Base-by-base conservation (phyloP, 345 rosid species). In the Cochlearia excelsa region DNA sequence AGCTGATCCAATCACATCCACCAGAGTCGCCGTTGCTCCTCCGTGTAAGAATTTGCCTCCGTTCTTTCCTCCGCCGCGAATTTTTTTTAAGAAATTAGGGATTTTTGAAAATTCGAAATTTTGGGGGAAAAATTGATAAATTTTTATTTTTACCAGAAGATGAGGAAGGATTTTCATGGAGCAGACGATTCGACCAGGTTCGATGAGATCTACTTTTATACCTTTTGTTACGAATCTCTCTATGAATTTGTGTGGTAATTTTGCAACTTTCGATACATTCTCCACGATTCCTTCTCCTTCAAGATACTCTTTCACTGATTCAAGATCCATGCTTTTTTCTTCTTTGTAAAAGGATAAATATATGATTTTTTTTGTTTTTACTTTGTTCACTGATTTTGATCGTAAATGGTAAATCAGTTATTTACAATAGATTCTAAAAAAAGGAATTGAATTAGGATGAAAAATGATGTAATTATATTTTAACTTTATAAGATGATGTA, bases 41-140 rank as follows among this genome's bases (percentile, higher is more conserved):
- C 98, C 98, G 52, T 92, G 98, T 84, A 92, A 77, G 87, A 79
- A 86, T 57, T 81, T 88, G 4, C 90, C 95, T 38, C 81, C 78
- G 63, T 92, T 92, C 98, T 91, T 70, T 35, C n/a, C 56, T 10
- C 61, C 30, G 5, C 23, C 23, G 9, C 31, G 23, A 16, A 16
- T 23, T 2, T 31, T 0, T 5, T 39, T 29, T 38, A 5, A 30
- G 5, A 54, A 39, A 40, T 50, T n/a, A 10, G 26, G 8, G 54
- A 46, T 46, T 30, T 30, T 3, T 6, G 23, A 16, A 16, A 16
- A 16, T 16, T 16, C 23, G 23, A 16, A 16, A 16, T 16, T 16
- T 16, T 16, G 23, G 23, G 23, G 23, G 23, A 16, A 16, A 16
- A 16, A 16, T 16, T 16, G 23, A 16, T 16, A 16, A 16, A 16